Evolutionary conservation across 2,329 filamentous ascomycete species (phyloP), one percentile per base, ranked within the genome.

Genomic region (Chaetomium sp.): DNA sequence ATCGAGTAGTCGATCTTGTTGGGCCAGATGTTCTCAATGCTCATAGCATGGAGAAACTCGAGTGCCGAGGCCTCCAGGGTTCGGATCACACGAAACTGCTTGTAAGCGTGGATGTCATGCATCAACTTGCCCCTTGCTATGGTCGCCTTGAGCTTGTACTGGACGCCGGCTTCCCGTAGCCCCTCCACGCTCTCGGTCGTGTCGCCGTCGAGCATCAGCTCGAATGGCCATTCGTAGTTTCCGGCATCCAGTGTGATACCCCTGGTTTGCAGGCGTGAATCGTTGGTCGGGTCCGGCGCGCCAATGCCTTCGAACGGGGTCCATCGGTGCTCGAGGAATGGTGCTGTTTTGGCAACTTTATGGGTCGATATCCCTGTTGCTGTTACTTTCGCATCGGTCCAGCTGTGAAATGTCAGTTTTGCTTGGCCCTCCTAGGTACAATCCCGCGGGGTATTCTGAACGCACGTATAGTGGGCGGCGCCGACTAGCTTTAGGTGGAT

Each of bases 1-100:
- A 99, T 91, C 35, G 90, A 92, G 74, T 99, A 99, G 69, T 95
- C 89, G 64, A 97, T 82, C 76, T 99, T 99, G 75, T 96, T 94
- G 5, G 91, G 88, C 94, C 94, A 99, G 61, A 95, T 88, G 67
- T 96, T 96, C 71, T 96, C 91, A 61, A 97, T 91, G 60, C 89
- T 89, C 89, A 96, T 94, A 48, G 90, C 87, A 71, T 97, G 88
- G 40, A 88, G 79, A 59, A 91, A 80, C 68, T 92, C 88, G 56
- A 91, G 77, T 9, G 88, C 87, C 50, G 85, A 85, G 9, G 88
- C 80, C 58, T 89, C 87, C 47, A 91, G 74, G 0, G 89, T 92
- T 55, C 89, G 82, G 56, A 92, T 87, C 55, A 92, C 82, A 54
- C 89, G 82, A 54, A 94, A 72, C 52, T 87, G 85, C 70, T 92